Evolutionary conservation across 1,139 yeast genomes (phyloP), one percentile per base, ranked within the genome.

Genomic region (Hanseniaspora uvarum): DNA sequence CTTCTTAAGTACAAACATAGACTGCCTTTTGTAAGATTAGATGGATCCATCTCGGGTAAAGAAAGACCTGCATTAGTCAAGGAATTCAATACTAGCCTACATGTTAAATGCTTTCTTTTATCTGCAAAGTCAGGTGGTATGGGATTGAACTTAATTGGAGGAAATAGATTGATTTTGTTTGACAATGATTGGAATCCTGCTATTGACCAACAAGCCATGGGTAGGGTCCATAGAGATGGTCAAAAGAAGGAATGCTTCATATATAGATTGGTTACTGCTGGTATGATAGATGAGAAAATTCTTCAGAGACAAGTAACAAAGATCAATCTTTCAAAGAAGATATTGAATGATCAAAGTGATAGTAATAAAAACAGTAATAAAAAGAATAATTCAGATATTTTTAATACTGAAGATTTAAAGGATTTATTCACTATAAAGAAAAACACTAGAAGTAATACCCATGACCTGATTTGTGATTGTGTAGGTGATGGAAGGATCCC

Each of bases 151-250:
- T 71, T 92, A 38, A 76, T 86, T 31, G 98, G 98, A 1, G 98
- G 95, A 0, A 87, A 95, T 0, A 72, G 97, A 31, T 70, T 92
- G 36, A 75, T 92, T 2, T 68, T 92, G 24, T 85, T 85, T 62
- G 97, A 88, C 63, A 85, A 89, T 58, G 96, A 88, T 63, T 86
- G 95, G 95, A 92, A 94, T 60, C 98, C 98, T 0, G 80, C 96
- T 0, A 77, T 85, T 12, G 99, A 92, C 65, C 68, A 85, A 30
- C 99, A 92, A 66, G 95, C 97, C 0, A 87, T 92, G 95, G 95
- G 96, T 0, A 71, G 99, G 58, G 83, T 92, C 5, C 96, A 89
- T 63, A 72, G 99, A 59, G 96, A 92, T 65, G 98, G 98, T 0
- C 98, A 92, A 65, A 75, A 69, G 53, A 75, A 70, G 52, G 89